Evolutionary conservation across 2,329 filamentous ascomycete genomes (phyloP), one percentile per base, ranked within the genome.

Genomic region (Sporothrix inflata): DNA sequence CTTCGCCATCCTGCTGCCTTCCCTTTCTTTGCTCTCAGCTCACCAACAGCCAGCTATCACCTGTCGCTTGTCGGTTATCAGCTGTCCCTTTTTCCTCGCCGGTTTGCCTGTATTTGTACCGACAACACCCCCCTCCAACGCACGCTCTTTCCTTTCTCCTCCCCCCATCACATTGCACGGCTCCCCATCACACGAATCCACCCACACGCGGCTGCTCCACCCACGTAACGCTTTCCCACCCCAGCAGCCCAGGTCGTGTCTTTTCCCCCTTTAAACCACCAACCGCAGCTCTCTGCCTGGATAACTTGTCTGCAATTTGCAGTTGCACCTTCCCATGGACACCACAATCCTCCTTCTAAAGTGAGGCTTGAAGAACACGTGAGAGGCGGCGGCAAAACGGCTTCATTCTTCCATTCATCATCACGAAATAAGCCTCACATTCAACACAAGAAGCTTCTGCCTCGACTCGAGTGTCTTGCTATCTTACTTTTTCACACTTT

Each of bases 1-100:
- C 11, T 24, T 19, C 16, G 34, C 34, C 9, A 42, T 40, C 45
- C 7, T 21, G 16, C 2, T 49, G 3, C n/a, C 34, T 24, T 21
- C 55, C n/a, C 19, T 21, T 42, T 14, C n/a, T 4, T 42, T 38
- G 6, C 27, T 24, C 38, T 63, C 11, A 42, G 38, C 21, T 42
- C 60, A 63, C 21, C 34, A 27, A 21, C 60, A 16, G n/a, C 19
- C 34, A 42, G 38, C 11, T 42, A 42, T 42, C 57, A 24, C 19
- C 34, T 63, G 57, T 63, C 38, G n/a, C 60, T 63, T 65, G 60
- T 42, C 34, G 21, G 38, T 27, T 65, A 65, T 65, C 60, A 65
- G 11, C 21, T 65, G 60, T 65, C 60, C 27, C 21, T 65, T 65
- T 65, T 27, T 27, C 57, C 21, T 45, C n/a, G 60, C 21, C 60